Percentiles rank a stretch among this genome's conserved stretches.
These are phyloP conservation scores for Aureococcus anophagefferens DNA, from an alignment of 108 stramenopile genomes.

Conservation along the genomic window DNA sequence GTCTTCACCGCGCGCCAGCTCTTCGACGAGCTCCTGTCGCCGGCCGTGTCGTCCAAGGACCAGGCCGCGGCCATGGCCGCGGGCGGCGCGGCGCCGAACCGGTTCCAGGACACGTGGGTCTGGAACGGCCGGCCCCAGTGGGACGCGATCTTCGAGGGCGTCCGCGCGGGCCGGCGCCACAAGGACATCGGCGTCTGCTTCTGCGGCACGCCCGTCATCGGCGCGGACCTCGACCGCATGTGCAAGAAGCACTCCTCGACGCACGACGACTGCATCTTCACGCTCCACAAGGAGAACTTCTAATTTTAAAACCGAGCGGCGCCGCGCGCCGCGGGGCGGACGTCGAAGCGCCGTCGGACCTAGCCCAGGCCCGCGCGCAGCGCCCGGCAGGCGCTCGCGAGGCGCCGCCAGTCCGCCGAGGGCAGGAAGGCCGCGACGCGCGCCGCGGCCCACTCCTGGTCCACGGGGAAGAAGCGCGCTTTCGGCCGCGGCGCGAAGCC, in stretches of 20 bases:
- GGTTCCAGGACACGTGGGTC: constrained; percentile 33
- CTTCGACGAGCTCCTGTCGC: constrained; percentile 18
- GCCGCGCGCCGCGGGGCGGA: no score
- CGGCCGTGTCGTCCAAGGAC: constrained; percentile 6
- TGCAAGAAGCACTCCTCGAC: constrained; percentile 8
- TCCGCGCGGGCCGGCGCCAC: constrained; percentile 6
- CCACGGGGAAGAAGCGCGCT: no score
- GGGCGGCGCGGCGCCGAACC: constrained; percentile 13
- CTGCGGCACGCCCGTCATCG: constrained; percentile 33
- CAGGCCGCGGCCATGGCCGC: not conserved
- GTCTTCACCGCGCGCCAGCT: constrained; percentile 21
- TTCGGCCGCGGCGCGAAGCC: no score
- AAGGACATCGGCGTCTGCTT: constrained; percentile 31
- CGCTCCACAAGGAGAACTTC: constrained; percentile 23
- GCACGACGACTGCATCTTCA: constrained; percentile 11
- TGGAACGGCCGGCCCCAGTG: constrained; percentile 40
- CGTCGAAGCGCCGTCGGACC: no score
- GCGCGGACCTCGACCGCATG: constrained; percentile 5
- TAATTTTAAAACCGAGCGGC: no score
- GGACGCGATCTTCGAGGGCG: constrained; percentile 26
- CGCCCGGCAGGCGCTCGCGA: no score
- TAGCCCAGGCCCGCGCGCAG: no score
- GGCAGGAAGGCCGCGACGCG: no score
- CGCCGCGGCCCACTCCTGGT: no score
- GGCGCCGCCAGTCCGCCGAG: no score